These are phyloP conservation scores for Cyberlindnera mycetangii DNA, from an alignment of 805 yeast species.

Conservation along the genomic window DNA sequence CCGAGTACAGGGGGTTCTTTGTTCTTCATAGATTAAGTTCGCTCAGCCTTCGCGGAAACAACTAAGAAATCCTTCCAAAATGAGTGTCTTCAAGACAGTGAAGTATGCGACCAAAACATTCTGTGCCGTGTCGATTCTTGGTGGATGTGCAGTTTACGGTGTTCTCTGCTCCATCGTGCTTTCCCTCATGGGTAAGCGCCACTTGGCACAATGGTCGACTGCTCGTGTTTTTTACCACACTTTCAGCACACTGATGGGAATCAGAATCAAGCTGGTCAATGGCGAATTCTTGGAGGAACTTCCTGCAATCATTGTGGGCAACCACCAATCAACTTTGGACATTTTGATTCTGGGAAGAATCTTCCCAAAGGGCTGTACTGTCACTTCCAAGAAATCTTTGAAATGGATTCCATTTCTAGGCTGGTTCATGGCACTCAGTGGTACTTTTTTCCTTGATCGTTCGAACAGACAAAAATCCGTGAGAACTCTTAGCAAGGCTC, in stretches of 20 bases:
- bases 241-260: constrained; percentile 61
- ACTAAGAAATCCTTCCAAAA: too few species aligned
- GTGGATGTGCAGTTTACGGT: constrained; percentile 70
- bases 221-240: constrained; percentile 75
- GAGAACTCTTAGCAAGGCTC: constrained; percentile 68
- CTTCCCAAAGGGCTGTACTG: constrained; percentile 86
- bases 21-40: too few species aligned
- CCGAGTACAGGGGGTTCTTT: too few species aligned
- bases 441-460: constrained; percentile 90
- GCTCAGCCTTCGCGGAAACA: too few species aligned
- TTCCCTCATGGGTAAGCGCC: constrained; percentile 67
- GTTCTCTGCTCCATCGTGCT: constrained; percentile 69
- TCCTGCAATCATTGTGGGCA: constrained; percentile 81
- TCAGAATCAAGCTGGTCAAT: constrained; percentile 66
- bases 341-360: constrained; percentile 75
- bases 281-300: constrained; percentile 53
- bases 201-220: constrained; percentile 83
- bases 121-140: constrained; percentile 49
- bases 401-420: constrained; percentile 88
- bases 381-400: constrained; percentile 86
- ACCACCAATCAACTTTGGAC: constrained; percentile 91
- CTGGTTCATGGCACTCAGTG: constrained; percentile 92
- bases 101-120: constrained; percentile 52
- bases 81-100: not conserved
- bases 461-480: constrained; percentile 72